Conservation (phyloP, 2,329 filamentous ascomycete species). For the Rhynchosporium agropyri region DNA sequence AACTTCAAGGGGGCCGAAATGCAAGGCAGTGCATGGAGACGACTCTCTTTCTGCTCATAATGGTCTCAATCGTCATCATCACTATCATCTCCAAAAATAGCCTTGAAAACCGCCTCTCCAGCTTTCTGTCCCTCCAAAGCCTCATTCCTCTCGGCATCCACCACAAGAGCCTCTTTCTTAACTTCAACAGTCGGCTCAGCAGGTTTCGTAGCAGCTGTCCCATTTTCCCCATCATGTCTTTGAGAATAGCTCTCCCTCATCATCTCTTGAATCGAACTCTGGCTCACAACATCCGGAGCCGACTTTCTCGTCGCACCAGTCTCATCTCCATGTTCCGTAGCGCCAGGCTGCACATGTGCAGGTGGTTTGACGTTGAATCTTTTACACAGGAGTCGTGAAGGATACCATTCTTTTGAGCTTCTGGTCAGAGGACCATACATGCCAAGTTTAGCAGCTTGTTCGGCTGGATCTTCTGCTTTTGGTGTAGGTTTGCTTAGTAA, state of each 20-base stretch:
- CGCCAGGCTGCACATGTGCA: conserved; percentile 60
- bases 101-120: conserved; percentile 80
- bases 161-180: conserved; percentile 41
- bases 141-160: conserved; percentile 77
- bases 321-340: conserved; percentile 46
- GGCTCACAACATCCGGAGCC: conserved; percentile 53
- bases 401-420: conserved; percentile 70
- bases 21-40: no score
- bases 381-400: conserved; percentile 86
- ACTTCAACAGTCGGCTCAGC: conserved; percentile 1
- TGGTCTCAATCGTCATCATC: conserved; percentile 53
- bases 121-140: conserved; percentile 74
- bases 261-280: conserved; percentile 57
- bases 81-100: conserved; percentile 90
- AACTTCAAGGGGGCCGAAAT: no score
- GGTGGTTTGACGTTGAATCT: conserved; percentile 87
- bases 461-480: conserved; percentile 74
- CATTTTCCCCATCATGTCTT: conserved; percentile 24
- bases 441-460: conserved; percentile 82
- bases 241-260: conserved; percentile 49
- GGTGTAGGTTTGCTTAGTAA: conserved; percentile 52
- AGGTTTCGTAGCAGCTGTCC: not conserved
- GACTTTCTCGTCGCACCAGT: conserved; percentile 33
- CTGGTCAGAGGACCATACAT: conserved; percentile 94
- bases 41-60: no score